A percentile compares a stretch with the other conserved stretches of the same genome.
Evolutionary conservation across 208 protist genomes (phyloP).

Genomic region (Trypanosoma lewisi): DNA sequence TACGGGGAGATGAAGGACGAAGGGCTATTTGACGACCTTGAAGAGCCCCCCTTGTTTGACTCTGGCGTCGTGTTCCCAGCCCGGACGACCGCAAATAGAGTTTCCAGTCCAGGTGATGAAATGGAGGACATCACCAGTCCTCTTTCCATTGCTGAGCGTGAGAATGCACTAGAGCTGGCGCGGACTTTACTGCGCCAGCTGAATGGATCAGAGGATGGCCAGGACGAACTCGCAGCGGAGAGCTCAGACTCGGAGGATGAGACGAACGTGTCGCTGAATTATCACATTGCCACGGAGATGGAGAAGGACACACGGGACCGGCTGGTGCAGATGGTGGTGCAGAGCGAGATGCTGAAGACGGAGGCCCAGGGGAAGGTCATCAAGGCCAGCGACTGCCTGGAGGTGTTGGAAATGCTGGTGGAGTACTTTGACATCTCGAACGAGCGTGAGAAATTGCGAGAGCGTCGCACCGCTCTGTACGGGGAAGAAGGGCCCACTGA

Average conservation of each 20-base stretch:
- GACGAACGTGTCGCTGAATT: conserved; percentile 77
- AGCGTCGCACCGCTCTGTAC: conserved; percentile 39
- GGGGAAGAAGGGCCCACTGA: conserved; percentile 6
- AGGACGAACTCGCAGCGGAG: conserved; percentile 19
- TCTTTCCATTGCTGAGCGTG: conserved; percentile 33
- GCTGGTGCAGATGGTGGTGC: conserved; percentile 47
- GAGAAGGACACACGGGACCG: conserved; percentile 62
- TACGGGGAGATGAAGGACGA: conserved; percentile 31
- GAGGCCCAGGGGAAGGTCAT: conserved; percentile 16
- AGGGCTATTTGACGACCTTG: conserved; percentile 42
- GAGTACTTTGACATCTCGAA: conserved; percentile 84
- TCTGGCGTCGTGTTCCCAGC: conserved; percentile 14
- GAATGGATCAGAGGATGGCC: conserved; percentile 24
- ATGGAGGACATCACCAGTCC: not conserved
- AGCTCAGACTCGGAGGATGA: conserved; percentile 36
- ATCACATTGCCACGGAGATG: conserved; percentile 63
- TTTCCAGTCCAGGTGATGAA: conserved; percentile 5
- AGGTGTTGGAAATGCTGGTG: conserved; percentile 38
- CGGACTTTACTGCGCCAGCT: conserved; percentile 41
- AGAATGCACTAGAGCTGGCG: conserved; percentile 46
- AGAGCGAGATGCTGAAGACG: conserved; percentile 27
- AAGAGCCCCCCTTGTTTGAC: conserved; percentile 37
- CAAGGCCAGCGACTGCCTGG: conserved; percentile 24
- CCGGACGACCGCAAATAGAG: conserved; percentile 13
- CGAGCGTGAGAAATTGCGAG: conserved; percentile 68